Base-by-base conservation (phyloP, 2,329 filamentous ascomycete genomes). In the Aulographum hederae region DNA sequence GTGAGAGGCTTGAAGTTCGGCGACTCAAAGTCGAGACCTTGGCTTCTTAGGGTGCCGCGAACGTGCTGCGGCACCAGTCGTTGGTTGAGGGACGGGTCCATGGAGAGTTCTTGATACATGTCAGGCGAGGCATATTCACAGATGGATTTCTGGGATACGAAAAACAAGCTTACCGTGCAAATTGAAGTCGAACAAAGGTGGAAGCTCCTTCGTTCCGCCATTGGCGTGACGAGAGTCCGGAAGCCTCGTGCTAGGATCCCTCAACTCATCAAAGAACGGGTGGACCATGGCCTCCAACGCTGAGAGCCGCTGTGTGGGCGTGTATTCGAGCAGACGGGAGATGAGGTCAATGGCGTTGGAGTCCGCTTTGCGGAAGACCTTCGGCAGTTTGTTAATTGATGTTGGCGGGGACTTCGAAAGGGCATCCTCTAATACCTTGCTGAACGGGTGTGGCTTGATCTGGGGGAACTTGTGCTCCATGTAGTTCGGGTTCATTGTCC, bases 381-480 rank as follows among this genome's bases (percentile, higher is more conserved):
- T 42, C 11, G 5, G 5, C 13, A 18, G 30, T 18, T 12, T 14
- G 10, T 12, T 10, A 16, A 5, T 13, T 5, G 18, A 35, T 5
- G 12, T 11, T 16, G 18, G 28, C n/a, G n/a, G n/a, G n/a, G n/a
- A n/a, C n/a, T n/a, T n/a, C n/a, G n/a, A n/a, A n/a, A n/a, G n/a
- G n/a, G n/a, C n/a, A n/a, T n/a, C n/a, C 32, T 30, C 13, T 10
- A 25, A 25, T 53, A 73, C 70, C 70, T 95, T 95, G 62, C 79
- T 91, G 67, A 98, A 98, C 18, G 89, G 89, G 51, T 98, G 89
- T 36, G 89, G 89, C 65, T 98, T 98, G 64, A 98, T 98, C 58
- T 98, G 89, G 30, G 89, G 89, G 59, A 98, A 98, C 63, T 95
- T 95, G 64, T 98, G 89, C 62, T 98, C 89, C 89, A 98, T 98